Evolutionary conservation across 148 eudicot genomes (phyloP).

Genomic region (Fagopyrum homotropicum): DNA sequence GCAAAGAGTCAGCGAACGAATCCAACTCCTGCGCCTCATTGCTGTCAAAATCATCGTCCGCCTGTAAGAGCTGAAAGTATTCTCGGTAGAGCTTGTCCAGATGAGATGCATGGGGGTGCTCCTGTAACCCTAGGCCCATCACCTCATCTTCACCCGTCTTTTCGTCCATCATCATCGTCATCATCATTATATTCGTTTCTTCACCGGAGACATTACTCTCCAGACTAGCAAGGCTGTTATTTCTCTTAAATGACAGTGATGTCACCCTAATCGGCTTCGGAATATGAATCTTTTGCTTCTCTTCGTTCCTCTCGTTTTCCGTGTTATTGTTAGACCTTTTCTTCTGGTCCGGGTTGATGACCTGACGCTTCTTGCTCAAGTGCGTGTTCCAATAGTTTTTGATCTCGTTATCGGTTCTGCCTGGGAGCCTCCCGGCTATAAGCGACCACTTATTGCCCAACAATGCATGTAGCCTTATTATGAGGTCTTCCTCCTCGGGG

Average conservation of each 20-base stretch:
- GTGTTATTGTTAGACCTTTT: background rate
- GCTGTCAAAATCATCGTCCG: conserved; percentile 17
- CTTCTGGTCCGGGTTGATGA: background rate
- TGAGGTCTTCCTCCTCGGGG: conserved; percentile 58
- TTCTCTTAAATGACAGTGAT: conserved; percentile 23
- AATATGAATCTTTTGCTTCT: conserved; percentile 26
- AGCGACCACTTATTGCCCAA: conserved; percentile 65
- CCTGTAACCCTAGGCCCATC: background rate
- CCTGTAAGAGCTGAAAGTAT: conserved; percentile 40
- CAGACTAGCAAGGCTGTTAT: conserved; percentile 25
- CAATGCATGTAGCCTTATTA: conserved; percentile 46
- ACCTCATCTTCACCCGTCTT: background rate
- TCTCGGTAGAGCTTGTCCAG: conserved; percentile 50
- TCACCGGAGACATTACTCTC: conserved; percentile 14
- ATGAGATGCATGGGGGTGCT: background rate
- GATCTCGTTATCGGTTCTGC: conserved; percentile 66
- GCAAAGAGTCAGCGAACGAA: conserved; percentile 31
- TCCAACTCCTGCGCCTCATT: conserved; percentile 16
- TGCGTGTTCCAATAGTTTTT: conserved; percentile 72
- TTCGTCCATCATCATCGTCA: background rate
- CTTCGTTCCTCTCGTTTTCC: background rate
- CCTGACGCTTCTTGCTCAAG: conserved; percentile 19
- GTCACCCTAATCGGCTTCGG: conserved; percentile 40
- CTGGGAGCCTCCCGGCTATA: conserved; percentile 58
- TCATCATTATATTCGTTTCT: background rate